These are phyloP conservation scores for Diversispora epigaea DNA, from an alignment of 192 early-diverging fungal genomes.

Conservation along the genomic window DNA sequence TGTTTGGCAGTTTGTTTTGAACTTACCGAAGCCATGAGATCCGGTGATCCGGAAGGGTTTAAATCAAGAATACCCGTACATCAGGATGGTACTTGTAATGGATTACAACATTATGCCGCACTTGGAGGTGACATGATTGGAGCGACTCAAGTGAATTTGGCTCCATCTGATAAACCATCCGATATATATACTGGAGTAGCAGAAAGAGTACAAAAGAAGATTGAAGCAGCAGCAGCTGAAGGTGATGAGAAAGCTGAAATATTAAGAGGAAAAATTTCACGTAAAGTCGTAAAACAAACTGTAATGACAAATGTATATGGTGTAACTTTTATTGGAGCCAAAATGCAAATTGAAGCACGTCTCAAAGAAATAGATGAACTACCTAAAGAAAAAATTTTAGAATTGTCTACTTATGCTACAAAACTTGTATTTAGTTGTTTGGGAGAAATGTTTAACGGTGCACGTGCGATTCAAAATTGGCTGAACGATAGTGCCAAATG, in stretches of 20 bases:
- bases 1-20: constrained; percentile 89
- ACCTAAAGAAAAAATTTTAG: constrained; percentile 61
- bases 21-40: constrained; percentile 68
- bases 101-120: constrained; percentile 97
- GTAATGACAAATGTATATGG: constrained; percentile 99
- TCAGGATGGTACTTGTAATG: constrained; percentile 98
- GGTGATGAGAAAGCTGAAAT: constrained; percentile 65
- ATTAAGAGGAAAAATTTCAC: constrained; percentile 69
- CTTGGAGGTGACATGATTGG: constrained; percentile 88
- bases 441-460: constrained; percentile 87
- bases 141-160: constrained; percentile 86
- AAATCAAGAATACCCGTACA: constrained; percentile 82
- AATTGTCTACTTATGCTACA: constrained; percentile 73
- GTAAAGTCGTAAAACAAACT: constrained; percentile 98
- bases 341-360: constrained; percentile 80
- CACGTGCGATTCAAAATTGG: constrained; percentile 91
- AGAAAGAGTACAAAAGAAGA: constrained; percentile 62
- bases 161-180: constrained; percentile 78
- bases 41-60: constrained; percentile 69
- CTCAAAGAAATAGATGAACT: constrained; percentile 77
- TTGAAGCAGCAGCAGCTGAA: constrained; percentile 65
- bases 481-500: constrained; percentile 81
- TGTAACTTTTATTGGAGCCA: constrained; percentile 93
- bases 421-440: constrained; percentile 81
- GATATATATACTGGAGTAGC: constrained; percentile 94